These are phyloP conservation scores for Aureobasidium sp. DNA, from an alignment of 2,329 filamentous ascomycete genomes.

Conservation along the genomic window DNA sequence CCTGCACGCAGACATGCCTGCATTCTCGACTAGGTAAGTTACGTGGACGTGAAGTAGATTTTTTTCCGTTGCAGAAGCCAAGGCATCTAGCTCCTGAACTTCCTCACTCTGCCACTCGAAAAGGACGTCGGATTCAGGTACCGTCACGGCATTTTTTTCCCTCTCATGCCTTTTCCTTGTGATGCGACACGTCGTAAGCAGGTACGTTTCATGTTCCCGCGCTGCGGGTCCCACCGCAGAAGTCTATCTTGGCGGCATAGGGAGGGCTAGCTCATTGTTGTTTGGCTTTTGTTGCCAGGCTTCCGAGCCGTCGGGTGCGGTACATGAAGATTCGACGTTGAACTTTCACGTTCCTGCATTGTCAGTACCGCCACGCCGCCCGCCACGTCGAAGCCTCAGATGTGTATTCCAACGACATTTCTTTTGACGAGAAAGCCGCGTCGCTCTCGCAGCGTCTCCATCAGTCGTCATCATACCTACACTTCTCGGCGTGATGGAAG, in stretches of 20 bases:
- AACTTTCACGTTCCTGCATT: slow-evolving; percentile 9
- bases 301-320: not conserved
- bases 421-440: not conserved
- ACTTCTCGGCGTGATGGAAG: not conserved
- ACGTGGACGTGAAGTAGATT: too few relatives aligned
- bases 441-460: not conserved
- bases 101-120: not conserved
- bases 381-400: slow-evolving; percentile 5
- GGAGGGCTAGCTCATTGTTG: not conserved
- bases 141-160: not conserved
- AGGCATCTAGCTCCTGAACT: not conserved
- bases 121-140: not conserved
- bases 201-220: slow-evolving; percentile 3
- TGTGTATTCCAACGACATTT: slow-evolving; percentile 5
- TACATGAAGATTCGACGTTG: not conserved
- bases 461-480: not conserved
- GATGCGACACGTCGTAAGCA: slow-evolving; percentile 9
- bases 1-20: not conserved
- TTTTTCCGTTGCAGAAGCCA: not conserved
- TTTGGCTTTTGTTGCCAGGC: not conserved
- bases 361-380: slow-evolving; percentile 8
- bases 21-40: not conserved
- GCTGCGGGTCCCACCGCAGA: slow-evolving; percentile 3
- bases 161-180: not conserved
- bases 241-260: not conserved